These are phyloP conservation scores for Penicillium vulpinum DNA, from an alignment of 2,329 filamentous ascomycete species.

Conservation along the genomic window DNA sequence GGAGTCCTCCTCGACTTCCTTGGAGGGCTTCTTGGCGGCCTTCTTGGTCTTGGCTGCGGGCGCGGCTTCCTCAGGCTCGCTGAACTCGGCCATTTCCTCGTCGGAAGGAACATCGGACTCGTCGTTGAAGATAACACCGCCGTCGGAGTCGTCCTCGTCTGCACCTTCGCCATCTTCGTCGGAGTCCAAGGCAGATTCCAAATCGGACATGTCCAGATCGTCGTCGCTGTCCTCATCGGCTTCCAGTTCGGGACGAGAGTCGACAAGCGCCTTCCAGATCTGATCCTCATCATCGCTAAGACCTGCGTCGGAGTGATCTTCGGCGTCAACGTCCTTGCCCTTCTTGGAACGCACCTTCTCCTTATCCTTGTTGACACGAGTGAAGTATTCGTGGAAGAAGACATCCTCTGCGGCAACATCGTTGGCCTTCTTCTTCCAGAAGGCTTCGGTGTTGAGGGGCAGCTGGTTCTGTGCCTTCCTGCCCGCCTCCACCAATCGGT, in stretches of 20 bases:
- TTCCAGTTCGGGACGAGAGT: slow-evolving; percentile 75
- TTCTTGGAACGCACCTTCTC: slow-evolving; percentile 54
- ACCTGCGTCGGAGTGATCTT: slow-evolving; percentile 46
- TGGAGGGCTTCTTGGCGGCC: slow-evolving; percentile 26
- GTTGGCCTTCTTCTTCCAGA: slow-evolving; percentile 88
- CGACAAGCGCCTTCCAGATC: slow-evolving; percentile 88
- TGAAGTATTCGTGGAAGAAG: slow-evolving; percentile 99
- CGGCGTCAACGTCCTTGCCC: slow-evolving; percentile 52
- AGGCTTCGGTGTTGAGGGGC: slow-evolving; percentile 80
- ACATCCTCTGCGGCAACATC: slow-evolving; percentile 88
- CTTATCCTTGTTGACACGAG: slow-evolving; percentile 65
- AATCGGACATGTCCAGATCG: slow-evolving; percentile 57
- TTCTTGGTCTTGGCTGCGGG: slow-evolving; percentile 23
- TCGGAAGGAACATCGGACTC: slow-evolving; percentile 49
- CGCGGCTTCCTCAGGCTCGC: slow-evolving; percentile 43
- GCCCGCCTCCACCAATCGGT: slow-evolving; percentile 62
- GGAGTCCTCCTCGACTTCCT: slow-evolving; percentile 53
- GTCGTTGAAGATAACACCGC: slow-evolving; percentile 50
- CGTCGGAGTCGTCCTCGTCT: slow-evolving; percentile 42
- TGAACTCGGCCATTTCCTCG: slow-evolving; percentile 51
- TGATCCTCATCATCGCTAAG: slow-evolving; percentile 70
- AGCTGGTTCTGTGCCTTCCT: slow-evolving; percentile 57
- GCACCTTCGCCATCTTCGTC: slow-evolving; percentile 45
- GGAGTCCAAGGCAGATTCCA: slow-evolving; percentile 55
- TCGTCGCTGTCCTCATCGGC: slow-evolving; percentile 59